phyloP scores from a whole-genome alignment of 2,329 filamentous ascomycete species.

The Gnomoniopsis smithogilvyi region DNA sequence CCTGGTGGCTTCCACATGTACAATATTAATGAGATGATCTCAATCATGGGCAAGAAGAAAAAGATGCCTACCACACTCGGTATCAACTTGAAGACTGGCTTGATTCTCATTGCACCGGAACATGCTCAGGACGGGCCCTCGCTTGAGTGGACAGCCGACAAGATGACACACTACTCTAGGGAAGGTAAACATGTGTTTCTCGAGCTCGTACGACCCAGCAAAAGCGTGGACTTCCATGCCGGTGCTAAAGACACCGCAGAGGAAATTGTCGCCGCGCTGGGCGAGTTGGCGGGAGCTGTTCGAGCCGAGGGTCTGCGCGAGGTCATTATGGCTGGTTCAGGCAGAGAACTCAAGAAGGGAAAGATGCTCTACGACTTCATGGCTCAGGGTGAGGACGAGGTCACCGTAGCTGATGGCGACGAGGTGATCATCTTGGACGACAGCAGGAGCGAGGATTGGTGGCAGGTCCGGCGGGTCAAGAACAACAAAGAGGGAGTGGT shows the following conservation, averaged over 20 bases:
- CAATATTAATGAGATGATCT: slow-evolving; percentile 96
- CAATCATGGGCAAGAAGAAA: slow-evolving; percentile 94
- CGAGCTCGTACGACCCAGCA: slow-evolving; percentile 87
- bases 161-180: slow-evolving; percentile 94
- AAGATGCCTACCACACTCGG: slow-evolving; percentile 97
- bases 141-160: slow-evolving; percentile 92
- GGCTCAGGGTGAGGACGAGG: slow-evolving; percentile 94
- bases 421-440: slow-evolving; percentile 91
- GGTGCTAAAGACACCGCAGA: slow-evolving; percentile 95
- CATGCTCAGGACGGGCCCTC: slow-evolving; percentile 77
- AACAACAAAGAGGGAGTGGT: slow-evolving; percentile 95
- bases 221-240: slow-evolving; percentile 94
- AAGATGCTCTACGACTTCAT: slow-evolving; percentile 92
- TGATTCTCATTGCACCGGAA: slow-evolving; percentile 88
- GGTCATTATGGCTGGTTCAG: slow-evolving; percentile 76
- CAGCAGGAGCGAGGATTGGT: slow-evolving; percentile 94
- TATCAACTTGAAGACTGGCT: slow-evolving; percentile 84
- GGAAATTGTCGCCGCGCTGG: slow-evolving; percentile 84
- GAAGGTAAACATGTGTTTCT: slow-evolving; percentile 98
- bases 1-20: slow-evolving; percentile 90
- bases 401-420: slow-evolving; percentile 84
- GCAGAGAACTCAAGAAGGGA: slow-evolving; percentile 67
- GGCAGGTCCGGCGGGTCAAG: slow-evolving; percentile 87
- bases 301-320: slow-evolving; percentile 82
- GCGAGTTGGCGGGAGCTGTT: slow-evolving; percentile 83